Base-by-base conservation (phyloP, 768 basidiomycete species). In the Russula earlei region DNA sequence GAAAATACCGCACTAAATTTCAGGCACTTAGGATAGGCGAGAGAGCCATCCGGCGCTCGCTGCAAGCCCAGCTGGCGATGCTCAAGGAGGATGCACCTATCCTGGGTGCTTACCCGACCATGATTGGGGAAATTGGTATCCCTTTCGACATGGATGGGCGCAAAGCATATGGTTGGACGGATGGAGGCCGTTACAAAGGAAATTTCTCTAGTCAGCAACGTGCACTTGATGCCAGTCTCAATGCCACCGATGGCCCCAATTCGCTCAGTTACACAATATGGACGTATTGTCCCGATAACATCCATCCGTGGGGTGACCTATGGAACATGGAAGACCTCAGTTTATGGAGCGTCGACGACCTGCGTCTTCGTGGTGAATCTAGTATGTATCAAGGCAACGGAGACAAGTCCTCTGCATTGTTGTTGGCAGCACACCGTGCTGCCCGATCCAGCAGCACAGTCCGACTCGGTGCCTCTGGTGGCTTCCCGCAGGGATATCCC, bases 251-350 rank as follows among this genome's bases (percentile, higher is more conserved):
- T 67, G 92, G 90, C 0, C 66, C 70, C 10, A 91, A 91, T 62
- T 77, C 69, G 34, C 68, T 94, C 56, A 90, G 77, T 63, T 95
- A 81, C 68, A 92, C 91, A 44, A 71, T 91, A 9, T 96, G 93
- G 93, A 87, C 83, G 33, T 96, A 94, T 67, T 85, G 86, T 56
- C 74, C 87, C 0, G 88, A 95, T 63, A 84, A 84, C 65, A 76
- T 75, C 24, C 91, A 97, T 66, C 73, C 80, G 65, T 96, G 89
- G 90, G 92, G 95, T 14, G 95, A 99, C 70, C 84, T 84, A 1
- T 99, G 94, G 95, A 94, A 97, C 68, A 81, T 89, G 71, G 95
- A 99, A 71, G 95, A 98, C 71, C 68, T 98, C 56, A 91, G 88
- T 61, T 60, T 98, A 14, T 97, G 89, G 89, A 85, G 84, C 62